phyloP scores from a whole-genome alignment of 176 grass and related monocot species.

The Aegilops bicornis region DNA sequence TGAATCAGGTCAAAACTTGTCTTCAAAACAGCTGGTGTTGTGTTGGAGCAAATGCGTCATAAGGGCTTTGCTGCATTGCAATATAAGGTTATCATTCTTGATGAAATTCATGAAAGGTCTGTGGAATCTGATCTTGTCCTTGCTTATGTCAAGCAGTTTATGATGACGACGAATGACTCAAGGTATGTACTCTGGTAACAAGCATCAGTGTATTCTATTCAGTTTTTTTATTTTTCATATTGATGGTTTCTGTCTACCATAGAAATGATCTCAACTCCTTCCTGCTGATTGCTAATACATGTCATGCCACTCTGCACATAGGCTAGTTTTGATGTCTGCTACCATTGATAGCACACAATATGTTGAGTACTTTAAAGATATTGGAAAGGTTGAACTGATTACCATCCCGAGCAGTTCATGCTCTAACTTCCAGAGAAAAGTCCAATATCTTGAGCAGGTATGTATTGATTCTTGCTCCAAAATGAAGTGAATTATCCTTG shows the following conservation, averaged over 20 bases:
- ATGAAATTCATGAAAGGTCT: conserved; percentile 91
- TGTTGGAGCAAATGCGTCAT: conserved; percentile 89
- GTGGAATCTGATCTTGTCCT: conserved; percentile 98
- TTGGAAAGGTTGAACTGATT: conserved; percentile 89
- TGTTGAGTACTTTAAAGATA: conserved; percentile 76
- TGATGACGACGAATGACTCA: conserved; percentile 79
- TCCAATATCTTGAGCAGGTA: conserved; percentile 90
- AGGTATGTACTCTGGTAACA: conserved; percentile 48
- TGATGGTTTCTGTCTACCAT: not conserved
- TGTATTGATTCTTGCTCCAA: not conserved
- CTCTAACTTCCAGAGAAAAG: conserved; percentile 69
- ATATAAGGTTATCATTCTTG: conserved; percentile 98
- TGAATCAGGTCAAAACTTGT: conserved; percentile 85
- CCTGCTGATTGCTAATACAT: conserved; percentile 22
- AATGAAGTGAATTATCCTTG: not conserved
- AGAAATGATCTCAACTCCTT: conserved; percentile 8
- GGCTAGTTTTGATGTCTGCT: conserved; percentile 94
- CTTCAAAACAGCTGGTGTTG: conserved; percentile 91
- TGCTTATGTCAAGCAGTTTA: conserved; percentile 72
- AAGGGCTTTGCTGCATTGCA: conserved; percentile 65
- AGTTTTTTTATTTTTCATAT: not conserved
- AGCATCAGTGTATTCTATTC: not conserved
- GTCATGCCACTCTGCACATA: conserved; percentile 30
- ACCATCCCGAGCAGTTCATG: conserved; percentile 69
- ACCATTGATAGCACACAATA: conserved; percentile 92